Evolutionary conservation across 164 flowering plant species (phyloP).

Genomic region (Aristolochia californica): DNA sequence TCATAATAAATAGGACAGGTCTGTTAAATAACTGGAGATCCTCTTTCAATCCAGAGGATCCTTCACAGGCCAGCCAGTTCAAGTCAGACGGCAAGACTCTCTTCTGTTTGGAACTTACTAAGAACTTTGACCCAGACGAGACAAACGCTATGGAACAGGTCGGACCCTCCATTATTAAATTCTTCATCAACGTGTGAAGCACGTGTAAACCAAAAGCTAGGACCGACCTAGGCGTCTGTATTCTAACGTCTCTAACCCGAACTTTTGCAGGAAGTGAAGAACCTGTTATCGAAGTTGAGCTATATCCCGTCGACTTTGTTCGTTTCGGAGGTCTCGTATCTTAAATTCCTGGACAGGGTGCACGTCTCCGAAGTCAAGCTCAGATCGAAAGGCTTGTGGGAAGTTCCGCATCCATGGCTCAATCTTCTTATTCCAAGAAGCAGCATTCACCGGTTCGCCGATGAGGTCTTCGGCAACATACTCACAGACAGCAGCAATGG

Average conservation of each 20-base stretch:
- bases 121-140: slow-evolving; percentile 51
- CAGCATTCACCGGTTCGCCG: slow-evolving; percentile 48
- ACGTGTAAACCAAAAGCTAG: neutral
- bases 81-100: slow-evolving; percentile 63
- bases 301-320: slow-evolving; percentile 63
- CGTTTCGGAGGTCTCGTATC: slow-evolving; percentile 58
- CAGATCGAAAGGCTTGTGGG: slow-evolving; percentile 66
- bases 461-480: slow-evolving; percentile 69
- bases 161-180: slow-evolving; percentile 5
- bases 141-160: slow-evolving; percentile 41
- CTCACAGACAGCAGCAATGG: slow-evolving; percentile 60
- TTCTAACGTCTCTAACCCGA: too few species aligned
- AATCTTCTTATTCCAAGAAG: slow-evolving; percentile 77
- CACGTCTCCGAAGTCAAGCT: slow-evolving; percentile 68
- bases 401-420: slow-evolving; percentile 94
- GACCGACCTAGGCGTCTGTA: slow-evolving; percentile 4
- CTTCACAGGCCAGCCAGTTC: slow-evolving; percentile 60
- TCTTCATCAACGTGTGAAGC: slow-evolving; percentile 2
- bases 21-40: slow-evolving; percentile 80
- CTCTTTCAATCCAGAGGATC: slow-evolving; percentile 61
- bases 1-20: slow-evolving; percentile 68
- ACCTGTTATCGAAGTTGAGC: slow-evolving; percentile 43
- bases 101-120: slow-evolving; percentile 75
- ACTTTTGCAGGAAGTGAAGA: slow-evolving; percentile 45
- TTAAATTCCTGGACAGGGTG: slow-evolving; percentile 79